Conservation (phyloP, 192 early-diverging fungal genomes). For the Entomortierella lignicola region DNA sequence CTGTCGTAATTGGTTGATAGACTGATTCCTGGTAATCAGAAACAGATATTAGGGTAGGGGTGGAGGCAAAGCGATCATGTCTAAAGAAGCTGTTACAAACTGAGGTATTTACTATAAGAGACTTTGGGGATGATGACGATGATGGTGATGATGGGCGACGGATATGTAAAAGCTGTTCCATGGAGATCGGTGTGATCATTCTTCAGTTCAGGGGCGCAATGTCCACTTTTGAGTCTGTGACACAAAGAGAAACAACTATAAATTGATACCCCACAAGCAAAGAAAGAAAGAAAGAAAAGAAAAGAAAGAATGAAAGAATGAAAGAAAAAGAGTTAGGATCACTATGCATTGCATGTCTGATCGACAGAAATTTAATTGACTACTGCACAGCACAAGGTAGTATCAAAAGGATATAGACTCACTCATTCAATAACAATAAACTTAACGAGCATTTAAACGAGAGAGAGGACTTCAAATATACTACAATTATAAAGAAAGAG, state of each 20-base stretch:
- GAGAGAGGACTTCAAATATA: background rate
- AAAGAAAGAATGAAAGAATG: no score
- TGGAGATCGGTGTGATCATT: conserved; percentile 7
- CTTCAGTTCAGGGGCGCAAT: background rate
- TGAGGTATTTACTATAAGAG: background rate
- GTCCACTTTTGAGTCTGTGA: no score
- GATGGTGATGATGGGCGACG: background rate
- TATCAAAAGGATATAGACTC: no score
- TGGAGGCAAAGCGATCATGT: background rate
- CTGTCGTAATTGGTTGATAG: background rate
- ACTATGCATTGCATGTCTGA: no score
- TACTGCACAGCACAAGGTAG: no score
- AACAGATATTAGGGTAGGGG: background rate
- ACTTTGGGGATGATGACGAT: background rate
- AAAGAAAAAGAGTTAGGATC: no score
- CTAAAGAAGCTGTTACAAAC: background rate
- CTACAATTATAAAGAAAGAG: background rate
- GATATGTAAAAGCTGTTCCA: background rate
- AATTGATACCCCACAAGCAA: no score
- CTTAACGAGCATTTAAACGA: background rate
- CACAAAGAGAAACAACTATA: no score
- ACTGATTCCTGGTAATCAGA: background rate
- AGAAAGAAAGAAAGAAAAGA: no score
- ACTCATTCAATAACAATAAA: background rate
- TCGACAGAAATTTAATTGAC: no score